These are phyloP conservation scores for Colletotrichum magnum DNA, from an alignment of 2,329 filamentous ascomycete species.

Conservation along the genomic window DNA sequence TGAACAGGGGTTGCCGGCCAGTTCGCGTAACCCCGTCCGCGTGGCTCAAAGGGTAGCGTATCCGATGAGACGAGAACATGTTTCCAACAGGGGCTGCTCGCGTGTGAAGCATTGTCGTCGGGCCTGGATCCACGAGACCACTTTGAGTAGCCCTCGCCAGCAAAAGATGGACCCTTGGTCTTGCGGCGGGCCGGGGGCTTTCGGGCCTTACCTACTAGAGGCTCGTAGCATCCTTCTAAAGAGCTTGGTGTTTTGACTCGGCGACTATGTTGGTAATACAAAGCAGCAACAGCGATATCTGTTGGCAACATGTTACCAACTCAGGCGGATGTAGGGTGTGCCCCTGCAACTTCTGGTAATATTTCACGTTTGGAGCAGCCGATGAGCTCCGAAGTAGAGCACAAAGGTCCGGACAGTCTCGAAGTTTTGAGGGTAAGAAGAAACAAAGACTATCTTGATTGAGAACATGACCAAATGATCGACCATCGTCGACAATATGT, in stretches of 20 bases:
- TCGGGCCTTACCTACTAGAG: background rate
- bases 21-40: conserved; percentile 4
- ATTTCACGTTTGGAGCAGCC: too few relatives aligned
- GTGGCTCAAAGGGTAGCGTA: conserved; percentile 5
- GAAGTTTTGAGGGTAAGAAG: too few relatives aligned
- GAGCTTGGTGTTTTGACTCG: background rate
- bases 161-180: background rate
- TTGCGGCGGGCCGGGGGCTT: background rate
- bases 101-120: conserved; percentile 9
- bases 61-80: conserved; percentile 14
- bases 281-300: too few relatives aligned
- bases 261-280: background rate
- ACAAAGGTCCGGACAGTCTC: too few relatives aligned
- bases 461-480: too few relatives aligned
- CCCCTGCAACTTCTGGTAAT: too few relatives aligned
- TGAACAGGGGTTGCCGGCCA: conserved; percentile 13
- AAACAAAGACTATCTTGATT: too few relatives aligned
- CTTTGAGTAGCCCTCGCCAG: conserved; percentile 1
- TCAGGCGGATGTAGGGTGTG: too few relatives aligned
- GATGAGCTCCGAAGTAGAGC: too few relatives aligned
- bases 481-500: too few relatives aligned
- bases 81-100: conserved; percentile 15
- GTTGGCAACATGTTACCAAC: too few relatives aligned
- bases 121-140: background rate
- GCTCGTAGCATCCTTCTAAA: background rate